Evolutionary conservation across 2,329 filamentous ascomycete genomes (phyloP), one percentile per base, ranked within the genome.

Genomic region (Tympanopsis confertula): DNA sequence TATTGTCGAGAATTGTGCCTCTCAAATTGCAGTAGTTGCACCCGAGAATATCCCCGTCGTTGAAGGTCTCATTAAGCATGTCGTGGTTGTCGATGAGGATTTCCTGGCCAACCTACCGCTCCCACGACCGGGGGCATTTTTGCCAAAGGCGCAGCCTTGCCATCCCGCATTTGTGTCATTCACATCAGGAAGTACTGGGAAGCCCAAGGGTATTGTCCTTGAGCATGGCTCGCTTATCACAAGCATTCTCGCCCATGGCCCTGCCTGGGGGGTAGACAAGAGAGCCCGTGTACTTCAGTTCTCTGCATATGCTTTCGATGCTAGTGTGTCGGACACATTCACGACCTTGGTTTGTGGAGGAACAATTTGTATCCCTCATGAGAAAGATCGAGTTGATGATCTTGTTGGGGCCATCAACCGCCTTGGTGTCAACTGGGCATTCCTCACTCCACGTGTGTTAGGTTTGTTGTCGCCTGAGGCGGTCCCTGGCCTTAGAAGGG

Each of bases 181-280:
- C 46, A 70, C 66, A 19, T 69, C 66, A n/a, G 66, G 66, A 15
- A 68, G 62, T 14, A 69, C 66, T 2, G 66, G 66, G 4, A 52
- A 53, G 20, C 65, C 66, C 5, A 69, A 69, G 51, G 65, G 66
- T 28, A 62, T 67, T 18, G 56, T 66, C 14, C 40, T 50, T 19
- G 37, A 39, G 18, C 50, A 51, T 28, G 20, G 22, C 4, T 40
- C 44, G 13, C 45, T 49, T 17, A 39, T 37, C 26, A 46, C 41
- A 13, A 43, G 41, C 15, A 26, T 47, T 13, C 30, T 19, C 4
- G 41, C 42, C 13, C 42, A 47, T 22, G 36, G 28, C 1, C 15
- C 39, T n/a, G 36, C 38, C 7, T 38, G 45, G 15, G 33, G 39
- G 3, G 40, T 47, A 17, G 38, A 38, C 4, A 36, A 38, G n/a